Evolutionary conservation across 2,329 filamentous ascomycete genomes (phyloP).

Genomic region (Trichoderma breve): DNA sequence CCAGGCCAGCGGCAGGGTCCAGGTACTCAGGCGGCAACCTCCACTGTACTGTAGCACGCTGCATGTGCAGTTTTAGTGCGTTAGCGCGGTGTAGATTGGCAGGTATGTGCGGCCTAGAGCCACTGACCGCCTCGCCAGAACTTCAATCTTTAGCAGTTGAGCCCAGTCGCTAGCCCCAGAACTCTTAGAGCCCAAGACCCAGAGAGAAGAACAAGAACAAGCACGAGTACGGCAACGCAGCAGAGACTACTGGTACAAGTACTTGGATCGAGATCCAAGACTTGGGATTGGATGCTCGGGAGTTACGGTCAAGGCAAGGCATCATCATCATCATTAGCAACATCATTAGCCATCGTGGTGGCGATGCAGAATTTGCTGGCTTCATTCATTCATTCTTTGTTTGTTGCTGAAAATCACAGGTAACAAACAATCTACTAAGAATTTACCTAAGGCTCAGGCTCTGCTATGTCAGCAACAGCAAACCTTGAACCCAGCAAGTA

Average conservation of each 20-base stretch:
- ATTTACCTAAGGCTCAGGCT: not conserved
- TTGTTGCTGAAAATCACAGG: not conserved
- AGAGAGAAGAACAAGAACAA: not conserved
- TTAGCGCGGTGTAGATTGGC: not conserved
- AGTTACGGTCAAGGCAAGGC: not conserved
- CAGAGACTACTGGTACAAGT: not conserved
- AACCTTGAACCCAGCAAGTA: not conserved
- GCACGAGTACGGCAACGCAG: not conserved
- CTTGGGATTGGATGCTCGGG: not conserved
- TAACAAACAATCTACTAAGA: not conserved
- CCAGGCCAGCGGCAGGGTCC: not conserved
- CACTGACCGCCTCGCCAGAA: constrained; percentile 4
- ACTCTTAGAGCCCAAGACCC: too few species aligned
- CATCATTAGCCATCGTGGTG: not conserved
- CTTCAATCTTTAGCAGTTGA: not conserved
- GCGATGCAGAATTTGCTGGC: not conserved
- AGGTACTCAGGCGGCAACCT: not conserved
- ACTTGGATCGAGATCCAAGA: not conserved
- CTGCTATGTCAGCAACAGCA: not conserved
- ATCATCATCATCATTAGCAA: not conserved
- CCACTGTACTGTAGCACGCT: not conserved
- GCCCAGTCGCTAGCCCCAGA: not conserved
- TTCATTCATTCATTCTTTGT: not conserved
- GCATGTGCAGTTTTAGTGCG: not conserved
- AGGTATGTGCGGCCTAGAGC: not conserved